These are phyloP conservation scores for Vitis labrusca DNA, from an alignment of 164 flowering plant genomes.

Conservation along the genomic window DNA sequence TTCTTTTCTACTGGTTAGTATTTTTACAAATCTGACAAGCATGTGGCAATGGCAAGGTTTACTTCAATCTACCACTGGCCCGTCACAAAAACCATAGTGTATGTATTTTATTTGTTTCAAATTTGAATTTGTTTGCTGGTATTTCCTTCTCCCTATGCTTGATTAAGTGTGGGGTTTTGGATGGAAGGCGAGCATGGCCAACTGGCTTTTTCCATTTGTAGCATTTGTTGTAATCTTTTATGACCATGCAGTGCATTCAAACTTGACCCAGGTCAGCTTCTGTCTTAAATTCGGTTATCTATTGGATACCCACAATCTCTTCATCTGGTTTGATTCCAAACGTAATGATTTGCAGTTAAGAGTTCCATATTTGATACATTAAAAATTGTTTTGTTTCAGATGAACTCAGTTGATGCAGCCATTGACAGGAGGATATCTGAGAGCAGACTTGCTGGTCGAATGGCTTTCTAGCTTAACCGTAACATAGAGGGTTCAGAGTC, in stretches of 20 bases:
- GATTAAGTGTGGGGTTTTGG: constrained; percentile 50
- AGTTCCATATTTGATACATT: constrained; percentile 14
- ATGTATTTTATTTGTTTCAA: constrained; percentile 44
- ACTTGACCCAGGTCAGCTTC: constrained; percentile 97
- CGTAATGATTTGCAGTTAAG: constrained; percentile 13
- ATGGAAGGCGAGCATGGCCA: constrained; percentile 16
- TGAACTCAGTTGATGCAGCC: constrained; percentile 97
- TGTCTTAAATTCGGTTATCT: constrained; percentile 38
- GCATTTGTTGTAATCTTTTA: constrained; percentile 21
- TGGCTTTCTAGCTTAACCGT: constrained; percentile 60
- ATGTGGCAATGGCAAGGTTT: constrained; percentile 24
- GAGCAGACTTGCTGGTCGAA: constrained; percentile 97
- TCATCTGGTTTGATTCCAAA: too few relatives aligned
- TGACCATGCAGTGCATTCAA: constrained; percentile 63
- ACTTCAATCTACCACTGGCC: constrained; percentile 39
- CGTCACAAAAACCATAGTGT: constrained; percentile 34
- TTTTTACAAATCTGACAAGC: constrained; percentile 10
- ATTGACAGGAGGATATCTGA: constrained; percentile 91
- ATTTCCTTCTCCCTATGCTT: constrained; percentile 42
- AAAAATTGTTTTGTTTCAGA: constrained; percentile 49
- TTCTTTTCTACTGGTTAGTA: constrained; percentile 37
- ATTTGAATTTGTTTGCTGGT: constrained; percentile 25
- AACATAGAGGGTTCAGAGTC: too few relatives aligned
- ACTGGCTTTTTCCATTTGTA: constrained; percentile 45
- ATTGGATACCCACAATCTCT: too few relatives aligned